phyloP scores from a whole-genome alignment of 1,284 basidiomycete species.

The Papiliotrema fonsecae region DNA sequence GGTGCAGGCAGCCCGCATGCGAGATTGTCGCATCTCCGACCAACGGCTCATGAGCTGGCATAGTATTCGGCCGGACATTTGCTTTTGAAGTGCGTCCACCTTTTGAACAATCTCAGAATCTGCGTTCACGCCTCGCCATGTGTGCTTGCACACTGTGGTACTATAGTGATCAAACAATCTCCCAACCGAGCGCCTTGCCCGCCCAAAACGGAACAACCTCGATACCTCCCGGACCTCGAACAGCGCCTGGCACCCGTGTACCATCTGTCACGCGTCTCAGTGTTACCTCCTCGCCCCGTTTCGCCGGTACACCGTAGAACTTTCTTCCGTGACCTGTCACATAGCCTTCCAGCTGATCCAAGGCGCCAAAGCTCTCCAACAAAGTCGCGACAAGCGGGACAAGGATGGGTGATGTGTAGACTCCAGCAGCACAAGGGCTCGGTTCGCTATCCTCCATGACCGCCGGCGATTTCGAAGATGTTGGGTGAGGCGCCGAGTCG shows the following conservation, averaged over 20 bases:
- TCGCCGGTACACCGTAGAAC: constrained; percentile 62
- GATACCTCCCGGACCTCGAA: constrained; percentile 55
- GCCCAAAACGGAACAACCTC: constrained; percentile 87
- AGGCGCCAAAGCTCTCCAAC: constrained; percentile 77
- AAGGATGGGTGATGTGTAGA: constrained; percentile 86
- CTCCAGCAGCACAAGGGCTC: constrained; percentile 82
- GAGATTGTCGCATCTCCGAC: too few relatives aligned
- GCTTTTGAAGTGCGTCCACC: too few relatives aligned
- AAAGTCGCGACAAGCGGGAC: constrained; percentile 75
- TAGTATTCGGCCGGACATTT: too few relatives aligned
- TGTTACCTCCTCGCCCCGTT: constrained; percentile 43
- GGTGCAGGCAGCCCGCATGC: too few relatives aligned
- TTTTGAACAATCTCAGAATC: too few relatives aligned
- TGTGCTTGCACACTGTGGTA: too few relatives aligned
- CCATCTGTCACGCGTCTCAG: constrained; percentile 41
- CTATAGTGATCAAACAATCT: too few relatives aligned
- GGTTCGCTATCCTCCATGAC: constrained; percentile 29
- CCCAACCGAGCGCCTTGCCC: constrained; percentile 77
- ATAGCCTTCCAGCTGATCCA: constrained; percentile 74
- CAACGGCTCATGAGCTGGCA: too few relatives aligned
- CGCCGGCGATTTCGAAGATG: constrained; percentile 66
- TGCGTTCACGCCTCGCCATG: too few relatives aligned
- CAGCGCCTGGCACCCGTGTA: constrained; percentile 53
- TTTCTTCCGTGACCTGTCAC: constrained; percentile 68
- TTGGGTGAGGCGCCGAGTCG: constrained; percentile 91